Evolutionary conservation across 495 filamentous ascomycete genomes (phyloP), one percentile per base, ranked within the genome.

Genomic region (Penicillium longicatenatum): DNA sequence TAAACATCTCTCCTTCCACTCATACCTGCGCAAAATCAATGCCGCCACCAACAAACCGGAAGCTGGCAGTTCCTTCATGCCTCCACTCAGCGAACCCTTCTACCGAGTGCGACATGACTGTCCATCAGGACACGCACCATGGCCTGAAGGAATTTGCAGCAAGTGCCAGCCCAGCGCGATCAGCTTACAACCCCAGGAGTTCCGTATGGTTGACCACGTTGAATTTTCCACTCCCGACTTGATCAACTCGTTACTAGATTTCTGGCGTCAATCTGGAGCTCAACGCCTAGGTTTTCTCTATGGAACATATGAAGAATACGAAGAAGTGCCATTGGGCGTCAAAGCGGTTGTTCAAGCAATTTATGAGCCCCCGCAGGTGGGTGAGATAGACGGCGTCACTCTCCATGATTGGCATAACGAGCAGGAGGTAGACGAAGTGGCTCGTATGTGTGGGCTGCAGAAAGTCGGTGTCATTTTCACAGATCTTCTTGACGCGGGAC

Each of bases 111-210:
- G 83, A 68, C 85, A 80, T 26, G 85, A 96, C 65, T 99, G 94
- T 65, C 93, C 94, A 6, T 91, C 93, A 4, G 93, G 94, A 6
- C 94, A 99, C 70, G 87, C 91, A 2, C 82, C 85, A 42, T 99
- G 93, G 88, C 94, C 94, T 16, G 92, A 93, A 61, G 94, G 94
- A n/a, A 98, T 99, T 60, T 99, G 94, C 75, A 95, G 92, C 42
- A 99, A 98, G 71, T 99, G 94, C 67, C 94, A 99, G 67, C 94
- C 94, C 14, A 96, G 93, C 55, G 94, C 94, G 24, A 99, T 99
- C 70, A 97, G 89, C 43, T 79, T 99, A 20, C 92, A 97, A 63
- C 90, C 90, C 14, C 94, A 99, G 69, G 81, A 89, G 30, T 99
- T 89, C 67, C 89, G 94, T n/a, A 97, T 93, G 90, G 92, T 99